Base-by-base conservation (phyloP, 768 basidiomycete genomes). In the Ramaria sp. region DNA sequence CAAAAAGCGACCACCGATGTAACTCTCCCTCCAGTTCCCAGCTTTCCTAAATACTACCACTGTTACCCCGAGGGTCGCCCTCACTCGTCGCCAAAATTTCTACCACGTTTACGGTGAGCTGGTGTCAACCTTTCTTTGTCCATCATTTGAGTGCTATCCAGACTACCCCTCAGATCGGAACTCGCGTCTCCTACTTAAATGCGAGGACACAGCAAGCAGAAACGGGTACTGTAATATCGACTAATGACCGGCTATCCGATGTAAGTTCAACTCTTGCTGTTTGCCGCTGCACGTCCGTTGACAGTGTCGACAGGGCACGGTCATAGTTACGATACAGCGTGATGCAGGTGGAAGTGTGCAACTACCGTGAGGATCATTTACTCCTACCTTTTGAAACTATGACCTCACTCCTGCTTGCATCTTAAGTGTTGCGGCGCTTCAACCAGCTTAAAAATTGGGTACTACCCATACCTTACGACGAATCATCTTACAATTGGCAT, bases 91-190 rank as follows among this genome's bases (percentile, higher is more conserved):
- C 20, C 53, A 55, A 55, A 55, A 44, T 44, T 47, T 36, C 42
- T 22, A 36, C 53, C 27, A 55, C n/a, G 30, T 55, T 30, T 27
- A 44, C 53, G 39, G 53, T 55, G 53, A 55, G 53, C 44, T 20
- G 43, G 22, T 47, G 28, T 32, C 16, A 18, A 9, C 32, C n/a
- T 18, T 20, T 18, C 6, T 20, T 34, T 18, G 25, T 45, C 53
- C 41, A 32, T 43, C 53, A 48, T 55, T n/a, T 55, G 53, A 55
- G 37, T 55, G 32, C 42, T 55, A 55, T 55, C 3, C 20, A 55
- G 53, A 32, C 27, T 18, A 16, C 53, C 42, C 42, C 42, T 47
- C 53, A 55, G 53, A 27, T 55, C 37, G 53, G 53, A 18, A 36
- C 53, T 55, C 53, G 53, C 32, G 53, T 55, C 13, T 27, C 24